A percentile compares a stretch with the other conserved stretches of the same genome.
Evolutionary conservation across 768 basidiomycete genomes (phyloP).

Genomic region (Tubosaeta brunneosetosa): DNA sequence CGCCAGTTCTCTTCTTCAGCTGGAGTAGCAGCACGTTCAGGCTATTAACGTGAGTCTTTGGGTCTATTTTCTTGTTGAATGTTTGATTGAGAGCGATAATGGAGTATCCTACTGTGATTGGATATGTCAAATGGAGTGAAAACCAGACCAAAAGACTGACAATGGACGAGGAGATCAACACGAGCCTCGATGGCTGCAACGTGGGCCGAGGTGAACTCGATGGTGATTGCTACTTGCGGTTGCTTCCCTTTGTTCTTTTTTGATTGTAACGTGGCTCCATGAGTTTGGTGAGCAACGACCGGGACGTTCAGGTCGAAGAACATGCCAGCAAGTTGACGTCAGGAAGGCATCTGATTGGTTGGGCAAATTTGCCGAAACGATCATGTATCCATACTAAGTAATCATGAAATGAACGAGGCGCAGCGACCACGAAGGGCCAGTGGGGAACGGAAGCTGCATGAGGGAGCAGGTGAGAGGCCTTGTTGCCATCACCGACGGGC

Average conservation of each 20-base stretch:
- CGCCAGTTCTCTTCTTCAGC: conserved; percentile 52
- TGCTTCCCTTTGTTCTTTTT: conserved; percentile 30
- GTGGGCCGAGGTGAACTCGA: conserved; percentile 51
- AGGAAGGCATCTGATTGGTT: too few relatives aligned
- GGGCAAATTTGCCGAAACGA: too few relatives aligned
- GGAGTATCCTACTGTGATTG: conserved; percentile 73
- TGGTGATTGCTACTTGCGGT: conserved; percentile 31
- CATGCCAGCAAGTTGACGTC: too few relatives aligned
- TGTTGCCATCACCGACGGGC: too few relatives aligned
- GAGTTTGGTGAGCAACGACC: conserved; percentile 27
- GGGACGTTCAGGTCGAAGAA: conserved; percentile 69
- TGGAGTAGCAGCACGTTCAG: conserved; percentile 57
- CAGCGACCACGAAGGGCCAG: too few relatives aligned
- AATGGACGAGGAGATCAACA: conserved; percentile 66
- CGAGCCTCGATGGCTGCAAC: conserved; percentile 55
- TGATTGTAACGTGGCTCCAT: conserved; percentile 11
- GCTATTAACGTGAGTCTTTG: conserved; percentile 62
- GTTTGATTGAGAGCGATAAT: conserved; percentile 75
- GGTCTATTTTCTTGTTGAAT: conserved; percentile 65
- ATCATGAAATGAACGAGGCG: too few relatives aligned
- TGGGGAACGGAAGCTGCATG: too few relatives aligned
- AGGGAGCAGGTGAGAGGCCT: too few relatives aligned
- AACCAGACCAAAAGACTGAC: conserved; percentile 38
- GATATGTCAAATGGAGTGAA: conserved; percentile 1
- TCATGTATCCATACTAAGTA: too few relatives aligned